A percentile compares a stretch with the other conserved stretches of the same genome.
These are phyloP conservation scores for Zangia roseola DNA, from an alignment of 768 basidiomycete genomes.

Conservation along the genomic window DNA sequence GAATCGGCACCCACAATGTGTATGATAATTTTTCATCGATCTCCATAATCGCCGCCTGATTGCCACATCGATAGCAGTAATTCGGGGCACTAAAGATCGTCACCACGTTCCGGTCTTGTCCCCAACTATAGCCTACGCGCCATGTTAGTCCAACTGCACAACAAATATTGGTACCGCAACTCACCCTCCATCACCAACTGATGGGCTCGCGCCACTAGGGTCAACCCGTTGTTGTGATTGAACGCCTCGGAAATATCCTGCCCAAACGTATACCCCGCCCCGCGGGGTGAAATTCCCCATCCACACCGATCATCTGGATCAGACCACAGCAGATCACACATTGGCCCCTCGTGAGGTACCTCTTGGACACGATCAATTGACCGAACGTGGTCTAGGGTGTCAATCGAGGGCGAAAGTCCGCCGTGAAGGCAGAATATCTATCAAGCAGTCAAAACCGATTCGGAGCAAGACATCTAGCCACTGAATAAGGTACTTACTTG, in stretches of 20 bases:
- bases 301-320: conserved; percentile 99
- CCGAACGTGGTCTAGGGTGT: conserved; percentile 98
- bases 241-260: conserved; percentile 99
- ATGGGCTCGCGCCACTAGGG: conserved; percentile 91
- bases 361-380: conserved; percentile 99
- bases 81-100: conserved; percentile 99
- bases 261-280: conserved; percentile 98
- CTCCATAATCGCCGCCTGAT: conserved; percentile 99
- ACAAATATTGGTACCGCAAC: conserved; percentile 26
- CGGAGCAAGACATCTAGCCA: background rate
- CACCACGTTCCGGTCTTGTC: conserved; percentile 98
- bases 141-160: conserved; percentile 7
- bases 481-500: conserved; percentile 66
- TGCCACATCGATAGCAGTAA: conserved; percentile 99
- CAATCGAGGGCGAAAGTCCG: conserved; percentile 96
- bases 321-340: conserved; percentile 99
- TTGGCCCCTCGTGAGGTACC: conserved; percentile 98
- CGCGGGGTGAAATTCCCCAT: conserved; percentile 98
- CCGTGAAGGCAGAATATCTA: conserved; percentile 99
- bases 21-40: conserved; percentile 98
- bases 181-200: conserved; percentile 96
- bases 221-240: conserved; percentile 98
- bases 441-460: conserved; percentile 3
- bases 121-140: conserved; percentile 84
- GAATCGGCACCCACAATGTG: conserved; percentile 66